Percentiles rank a stretch among this genome's conserved stretches.
Conservation (phyloP, 1,284 basidiomycete genomes). For the Moniliophthora roreri region DNA sequence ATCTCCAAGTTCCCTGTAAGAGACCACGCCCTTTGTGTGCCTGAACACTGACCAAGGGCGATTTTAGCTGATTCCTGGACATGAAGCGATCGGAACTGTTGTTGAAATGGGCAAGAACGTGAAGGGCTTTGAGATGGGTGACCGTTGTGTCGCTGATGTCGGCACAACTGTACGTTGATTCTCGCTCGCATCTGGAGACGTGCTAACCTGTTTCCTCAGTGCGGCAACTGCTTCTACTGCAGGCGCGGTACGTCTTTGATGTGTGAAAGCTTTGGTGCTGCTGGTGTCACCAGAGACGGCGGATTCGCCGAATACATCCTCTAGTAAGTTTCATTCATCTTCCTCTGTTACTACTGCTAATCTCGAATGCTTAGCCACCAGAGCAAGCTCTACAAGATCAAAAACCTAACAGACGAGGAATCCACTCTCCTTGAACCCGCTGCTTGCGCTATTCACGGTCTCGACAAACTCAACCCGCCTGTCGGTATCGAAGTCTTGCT, state of each 20-base stretch:
- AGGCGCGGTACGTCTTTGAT: slow-evolving; percentile 64
- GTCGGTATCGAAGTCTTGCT: slow-evolving; percentile 82
- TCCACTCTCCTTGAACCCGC: slow-evolving; percentile 88
- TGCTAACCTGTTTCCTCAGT: slow-evolving; percentile 35
- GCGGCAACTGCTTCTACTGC: slow-evolving; percentile 77
- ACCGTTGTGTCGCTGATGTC: slow-evolving; percentile 73
- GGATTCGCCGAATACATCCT: slow-evolving; percentile 83
- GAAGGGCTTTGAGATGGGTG: slow-evolving; percentile 62
- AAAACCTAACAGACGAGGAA: slow-evolving; percentile 83
- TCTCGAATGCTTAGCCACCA: slow-evolving; percentile 38
- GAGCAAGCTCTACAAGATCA: slow-evolving; percentile 81
- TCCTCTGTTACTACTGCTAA: background rate
- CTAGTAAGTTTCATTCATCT: slow-evolving; percentile 47
- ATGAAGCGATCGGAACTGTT: slow-evolving; percentile 71
- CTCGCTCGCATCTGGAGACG: background rate
- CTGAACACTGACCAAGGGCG: slow-evolving; percentile 13
- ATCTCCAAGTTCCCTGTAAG: slow-evolving; percentile 64
- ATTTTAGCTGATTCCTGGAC: slow-evolving; percentile 67
- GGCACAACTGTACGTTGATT: slow-evolving; percentile 43
- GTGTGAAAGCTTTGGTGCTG: slow-evolving; percentile 72
- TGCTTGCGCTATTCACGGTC: slow-evolving; percentile 87
- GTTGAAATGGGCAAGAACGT: slow-evolving; percentile 70
- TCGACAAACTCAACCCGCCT: slow-evolving; percentile 78
- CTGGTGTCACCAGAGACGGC: slow-evolving; percentile 70
- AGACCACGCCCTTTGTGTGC: background rate